Percentiles rank a stretch among this genome's conserved stretches.
phyloP scores from a whole-genome alignment of 2,329 filamentous ascomycete species.

The Talaromyces albobiverticillius region DNA sequence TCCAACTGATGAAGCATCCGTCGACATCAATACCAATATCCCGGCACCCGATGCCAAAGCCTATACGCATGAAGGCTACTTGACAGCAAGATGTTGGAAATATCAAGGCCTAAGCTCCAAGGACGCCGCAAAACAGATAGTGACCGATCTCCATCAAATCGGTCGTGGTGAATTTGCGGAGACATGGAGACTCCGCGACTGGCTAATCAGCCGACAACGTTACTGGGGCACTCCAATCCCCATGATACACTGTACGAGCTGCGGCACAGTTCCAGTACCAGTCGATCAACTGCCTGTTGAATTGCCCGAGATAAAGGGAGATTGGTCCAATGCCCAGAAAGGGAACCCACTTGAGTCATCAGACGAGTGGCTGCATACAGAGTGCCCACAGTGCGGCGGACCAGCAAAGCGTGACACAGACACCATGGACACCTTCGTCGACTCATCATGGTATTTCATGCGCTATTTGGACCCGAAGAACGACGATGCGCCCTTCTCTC shows the following conservation, averaged over 20 bases:
- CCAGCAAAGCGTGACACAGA: slow-evolving; percentile 80
- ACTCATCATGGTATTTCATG: slow-evolving; percentile 92
- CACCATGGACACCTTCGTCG: slow-evolving; percentile 95
- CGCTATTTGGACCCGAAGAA: slow-evolving; percentile 74
- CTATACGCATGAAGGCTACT: slow-evolving; percentile 63
- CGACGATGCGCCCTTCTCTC: slow-evolving; percentile 57
- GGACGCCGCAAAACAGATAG: slow-evolving; percentile 60
- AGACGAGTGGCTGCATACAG: slow-evolving; percentile 69
- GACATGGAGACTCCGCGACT: slow-evolving; percentile 80
- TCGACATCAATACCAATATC: slow-evolving; percentile 18
- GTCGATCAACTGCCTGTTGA: slow-evolving; percentile 71
- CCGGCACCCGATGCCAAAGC: slow-evolving; percentile 49
- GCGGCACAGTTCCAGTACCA: slow-evolving; percentile 77
- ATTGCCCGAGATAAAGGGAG: slow-evolving; percentile 66
- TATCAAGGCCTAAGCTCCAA: slow-evolving; percentile 64
- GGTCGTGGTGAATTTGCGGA: slow-evolving; percentile 61
- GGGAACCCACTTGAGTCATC: slow-evolving; percentile 72
- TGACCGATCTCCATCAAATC: slow-evolving; percentile 50
- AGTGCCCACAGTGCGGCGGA: slow-evolving; percentile 68
- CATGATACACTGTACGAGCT: slow-evolving; percentile 75
- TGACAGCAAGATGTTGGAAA: slow-evolving; percentile 64
- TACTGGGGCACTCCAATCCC: slow-evolving; percentile 93
- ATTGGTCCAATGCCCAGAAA: slow-evolving; percentile 65
- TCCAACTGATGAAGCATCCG: neutral
- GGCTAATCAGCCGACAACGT: slow-evolving; percentile 86